Base-by-base conservation (phyloP, 2,329 filamentous ascomycete species). In the Fusarium nygamai region DNA sequence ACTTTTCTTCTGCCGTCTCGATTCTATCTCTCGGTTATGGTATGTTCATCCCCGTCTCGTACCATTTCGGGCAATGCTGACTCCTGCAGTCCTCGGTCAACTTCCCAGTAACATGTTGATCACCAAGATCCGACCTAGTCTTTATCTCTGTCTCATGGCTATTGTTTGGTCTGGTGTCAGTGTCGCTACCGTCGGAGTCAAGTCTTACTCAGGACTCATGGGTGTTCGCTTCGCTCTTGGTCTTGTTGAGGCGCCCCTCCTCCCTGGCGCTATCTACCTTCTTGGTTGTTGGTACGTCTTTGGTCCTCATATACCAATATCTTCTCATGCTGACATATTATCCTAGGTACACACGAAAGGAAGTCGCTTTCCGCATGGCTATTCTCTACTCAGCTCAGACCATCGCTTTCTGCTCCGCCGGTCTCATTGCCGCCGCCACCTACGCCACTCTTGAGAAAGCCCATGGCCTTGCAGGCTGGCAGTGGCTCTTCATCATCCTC, bases 21-120 rank as follows among this genome's bases (percentile, higher is more conserved):
- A 68, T 68, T 62, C 64, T 68, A 6, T 68, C 64, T 33, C 65
- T 68, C 6, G 65, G 65, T 47, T 68, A 68, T 48, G 64, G 65
- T 67, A 46, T 7, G 5, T 4, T 46, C 3, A 8, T 8, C 3
- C 29, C 29, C 29, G 29, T n/a, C n/a, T 31, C 8, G 8, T 31
- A 8, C 29, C 29, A 8, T 31, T 31, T 31, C 29, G 7, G 29
- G 29, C 29, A 9, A 31, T 13, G 1, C 62, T 67, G 9, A 67
- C 16, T 0, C 12, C 11, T 33, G 0, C 2, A 67, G 65, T 68
- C 16, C 65, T 68, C 3, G 65, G 65, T 3, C 65, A 68, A 10
- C 54, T 68, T 6, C 65, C 65, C 2, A 68, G 65, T 11, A 68
- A 68, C 29, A 68, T 68, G 65, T 27, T 68, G 24, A 68, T 68